phyloP scores from a whole-genome alignment of 179 eudicot genomes.

The Patellifolia procumbens region DNA sequence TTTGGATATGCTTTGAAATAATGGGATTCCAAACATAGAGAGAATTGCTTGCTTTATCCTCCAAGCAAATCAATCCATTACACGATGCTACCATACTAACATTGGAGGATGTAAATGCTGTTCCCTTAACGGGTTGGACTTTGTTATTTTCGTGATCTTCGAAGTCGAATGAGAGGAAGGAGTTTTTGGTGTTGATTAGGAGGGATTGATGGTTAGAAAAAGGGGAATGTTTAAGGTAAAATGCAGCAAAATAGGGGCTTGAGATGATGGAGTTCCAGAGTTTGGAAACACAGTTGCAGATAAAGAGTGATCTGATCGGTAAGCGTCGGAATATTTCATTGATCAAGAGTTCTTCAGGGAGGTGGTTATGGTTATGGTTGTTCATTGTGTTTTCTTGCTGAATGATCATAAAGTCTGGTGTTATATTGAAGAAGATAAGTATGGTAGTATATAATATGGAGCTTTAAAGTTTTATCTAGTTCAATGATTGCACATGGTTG shows the following conservation, averaged over 20 bases:
- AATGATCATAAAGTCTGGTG: too few relatives aligned
- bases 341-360: neutral
- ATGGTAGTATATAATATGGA: too few relatives aligned
- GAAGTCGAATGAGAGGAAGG: slow-evolving; percentile 11
- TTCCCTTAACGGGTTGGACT: neutral
- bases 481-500: too few relatives aligned
- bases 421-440: too few relatives aligned
- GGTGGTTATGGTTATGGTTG: neutral
- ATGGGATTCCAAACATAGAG: slow-evolving; percentile 17
- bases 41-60: neutral
- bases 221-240: slow-evolving; percentile 1
- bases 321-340: neutral
- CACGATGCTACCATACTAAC: slow-evolving; percentile 3
- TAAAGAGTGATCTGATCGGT: neutral
- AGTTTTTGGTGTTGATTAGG: slow-evolving; percentile 11
- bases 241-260: neutral
- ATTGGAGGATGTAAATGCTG: neutral
- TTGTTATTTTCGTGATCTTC: slow-evolving; percentile 1
- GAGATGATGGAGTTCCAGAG: slow-evolving; percentile 15
- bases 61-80: slow-evolving; percentile 10
- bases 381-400: too few relatives aligned
- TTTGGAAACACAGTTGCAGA: neutral
- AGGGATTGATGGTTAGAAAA: neutral
- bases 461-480: too few relatives aligned
- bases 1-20: neutral